A percentile compares a stretch with the other conserved stretches of the same genome.
Evolutionary conservation across 352 stramenopile genomes (phyloP).

Genomic region (Globisporangium recalcitrans): DNA sequence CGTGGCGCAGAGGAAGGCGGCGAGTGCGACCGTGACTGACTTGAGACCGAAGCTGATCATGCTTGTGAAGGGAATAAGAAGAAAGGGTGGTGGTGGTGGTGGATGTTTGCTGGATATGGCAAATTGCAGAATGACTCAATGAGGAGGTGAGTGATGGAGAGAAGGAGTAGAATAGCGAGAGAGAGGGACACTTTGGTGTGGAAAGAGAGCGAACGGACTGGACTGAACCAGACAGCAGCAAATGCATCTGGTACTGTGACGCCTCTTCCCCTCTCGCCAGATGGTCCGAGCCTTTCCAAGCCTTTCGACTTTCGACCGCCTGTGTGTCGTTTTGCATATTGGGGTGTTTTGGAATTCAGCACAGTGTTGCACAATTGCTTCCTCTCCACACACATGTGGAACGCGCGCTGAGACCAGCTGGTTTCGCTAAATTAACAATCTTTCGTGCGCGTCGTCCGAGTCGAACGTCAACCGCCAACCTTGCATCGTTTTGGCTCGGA

Average conservation of each 20-base stretch:
- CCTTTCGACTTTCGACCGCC: not conserved
- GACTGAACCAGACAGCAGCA: not conserved
- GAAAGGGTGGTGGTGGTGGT: not conserved
- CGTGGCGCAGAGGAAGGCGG: slow-evolving; percentile 4
- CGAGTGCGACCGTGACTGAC: slow-evolving; percentile 6
- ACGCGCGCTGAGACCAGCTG: not conserved
- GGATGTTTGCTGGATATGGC: not conserved
- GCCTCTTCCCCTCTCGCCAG: not conserved
- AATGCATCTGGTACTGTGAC: not conserved
- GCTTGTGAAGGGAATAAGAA: not conserved
- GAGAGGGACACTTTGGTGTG: not conserved
- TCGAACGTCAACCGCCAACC: not conserved
- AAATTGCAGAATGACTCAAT: slow-evolving; percentile 12
- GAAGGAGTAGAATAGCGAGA: not conserved
- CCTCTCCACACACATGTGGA: slow-evolving; percentile 10
- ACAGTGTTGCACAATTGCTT: not conserved
- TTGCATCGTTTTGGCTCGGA: not conserved
- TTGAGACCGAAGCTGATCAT: slow-evolving; percentile 9
- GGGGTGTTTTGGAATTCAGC: not conserved
- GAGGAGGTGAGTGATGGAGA: not conserved
- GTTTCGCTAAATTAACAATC: slow-evolving; percentile 6
- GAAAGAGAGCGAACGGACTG: too few relatives aligned
- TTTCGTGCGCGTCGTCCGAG: slow-evolving; percentile 1
- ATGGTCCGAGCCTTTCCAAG: not conserved
- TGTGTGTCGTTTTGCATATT: not conserved